Base-by-base conservation (phyloP, 441 rosid species). In the Syzygium malaccense region DNA sequence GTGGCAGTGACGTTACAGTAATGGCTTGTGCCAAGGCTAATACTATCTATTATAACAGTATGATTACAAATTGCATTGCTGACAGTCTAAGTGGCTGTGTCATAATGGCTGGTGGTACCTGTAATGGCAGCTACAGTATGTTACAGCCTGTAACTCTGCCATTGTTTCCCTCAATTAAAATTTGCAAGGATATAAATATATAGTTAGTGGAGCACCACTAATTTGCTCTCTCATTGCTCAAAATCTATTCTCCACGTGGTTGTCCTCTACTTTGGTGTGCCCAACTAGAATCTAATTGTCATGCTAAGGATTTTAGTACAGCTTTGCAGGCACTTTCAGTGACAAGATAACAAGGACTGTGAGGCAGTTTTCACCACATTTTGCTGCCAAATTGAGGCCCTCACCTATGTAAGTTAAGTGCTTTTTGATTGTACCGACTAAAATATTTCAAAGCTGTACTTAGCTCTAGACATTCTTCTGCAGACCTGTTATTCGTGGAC, bases 401-500 rank as follows among this genome's bases (percentile, higher is more conserved):
- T 85, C 89, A 54, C 96, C 93, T 87, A 94, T 97, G 99, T 98
- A 92, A 89, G 94, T 89, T 64, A 60, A 13, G 51, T 37, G 85
- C 62, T 87, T n/a, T 88, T 83, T 91, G 87, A 53, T 14, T 79
- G 55, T 57, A 51, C 86, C 15, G 30, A 25, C 87, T 20, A 86
- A 88, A 55, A 33, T 84, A 19, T 28, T n/a, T 90, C 62, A 53
- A 55, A 87, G 83, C 79, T 86, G 87, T 71, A 66, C 55, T 88
- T 19, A 54, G n/a, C 25, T 51, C 57, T 41, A 14, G 55, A 14
- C 48, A 90, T 55, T 68, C 71, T n/a, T 92, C 93, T 75, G 86
- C 96, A 98, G 99, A 25, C 99, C 99, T 91, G 97, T 93, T 88
- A 93, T 93, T 88, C 99, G 99, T 88, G 99, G 99, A 85, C 99